Evolutionary conservation across 495 filamentous ascomycete genomes (phyloP), one percentile per base, ranked within the genome.

Genomic region (Trichocladium uniseriatum): DNA sequence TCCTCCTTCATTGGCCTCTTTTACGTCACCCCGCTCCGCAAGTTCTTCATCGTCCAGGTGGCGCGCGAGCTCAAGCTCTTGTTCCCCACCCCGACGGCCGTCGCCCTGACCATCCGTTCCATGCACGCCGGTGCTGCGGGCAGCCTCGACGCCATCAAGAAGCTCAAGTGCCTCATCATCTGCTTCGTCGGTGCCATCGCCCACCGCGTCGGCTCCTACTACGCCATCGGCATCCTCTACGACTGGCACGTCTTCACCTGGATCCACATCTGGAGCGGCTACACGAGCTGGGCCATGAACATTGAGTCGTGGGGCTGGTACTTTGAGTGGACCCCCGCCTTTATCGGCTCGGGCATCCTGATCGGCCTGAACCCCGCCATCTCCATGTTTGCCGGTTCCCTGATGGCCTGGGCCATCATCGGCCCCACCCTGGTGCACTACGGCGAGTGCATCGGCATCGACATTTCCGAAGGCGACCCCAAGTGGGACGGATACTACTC

Each of bases 31-130:
- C 81, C 81, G 24, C 69, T 84, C 34, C 78, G 81, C 38, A 81
- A 81, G 53, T 84, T 84, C 67, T 84, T 83, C 66, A 76, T 84
- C 65, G 69, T 83, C 53, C 76, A 82, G 52, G 76, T 83, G 18
- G 79, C 74, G 19, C 70, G 78, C 20, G 80, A 83, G 61, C 65
- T 83, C 45, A 73, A 69, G 44, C 69, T 84, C 40, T 70, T 82
- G 50, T 83, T 84, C 63, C 80, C 79, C n/a, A 75, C 76, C n/a
- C 61, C 75, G 6, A 78, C 79, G 13, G 81, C 81, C 13, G 79
- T 80, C 15, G 81, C 78, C 19, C 68, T 82, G 55, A 80, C 79
- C 1, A 84, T 84, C 49, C 74, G 77, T 37, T 73, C 72, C 39
- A 82, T 84, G 79, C 81, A 84, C 10, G 69, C 73, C 29, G 72